Evolutionary conservation across 768 basidiomycete species (phyloP), one percentile per base, ranked within the genome.

Genomic region (Mrakia frigida): DNA sequence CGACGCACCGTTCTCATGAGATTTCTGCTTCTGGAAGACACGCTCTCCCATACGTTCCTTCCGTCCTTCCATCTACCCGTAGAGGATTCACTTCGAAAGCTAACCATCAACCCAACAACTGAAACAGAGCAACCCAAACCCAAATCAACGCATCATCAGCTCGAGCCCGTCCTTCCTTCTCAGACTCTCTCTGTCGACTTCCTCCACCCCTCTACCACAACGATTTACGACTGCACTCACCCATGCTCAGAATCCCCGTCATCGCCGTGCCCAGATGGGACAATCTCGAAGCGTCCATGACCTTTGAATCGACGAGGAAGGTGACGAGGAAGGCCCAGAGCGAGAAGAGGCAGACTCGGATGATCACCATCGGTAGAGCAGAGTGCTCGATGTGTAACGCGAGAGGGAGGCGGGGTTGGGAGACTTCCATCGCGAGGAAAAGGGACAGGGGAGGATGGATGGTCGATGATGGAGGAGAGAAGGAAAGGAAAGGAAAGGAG

Each of bases 241-340:
- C 70, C 70, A 72, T 72, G 52, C 46, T 53, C 10, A 72, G 21
- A 4, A 72, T 56, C 21, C 28, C 52, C 33, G 53, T 72, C 52
- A 72, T 11, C 14, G 70, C 14, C 14, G 35, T 72, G 11, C 70
- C 70, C 0, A 72, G 46, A 14, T 56, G 52, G 23, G 28, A 23
- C 18, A 72, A 11, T 31, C 46, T 72, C 3, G 18, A 23, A 33
- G 46, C 28, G 31, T 46, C 46, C 16, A 72, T 35, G 70, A 72
- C 25, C 35, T 39, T 72, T 13, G 37, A 37, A n/a, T 72, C 70
- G n/a, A 72, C 50, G 52, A 72, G 50, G 35, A 50, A 52, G 31
- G 46, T 52, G 70, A 72, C 35, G 70, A 53, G 21, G 53, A 72
- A 72, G 31, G 70, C 70, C 35, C 50, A 72, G 52, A 72, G 50